Conservation (phyloP, 352 stramenopile genomes). For the Phytopythium mirpurense region DNA sequence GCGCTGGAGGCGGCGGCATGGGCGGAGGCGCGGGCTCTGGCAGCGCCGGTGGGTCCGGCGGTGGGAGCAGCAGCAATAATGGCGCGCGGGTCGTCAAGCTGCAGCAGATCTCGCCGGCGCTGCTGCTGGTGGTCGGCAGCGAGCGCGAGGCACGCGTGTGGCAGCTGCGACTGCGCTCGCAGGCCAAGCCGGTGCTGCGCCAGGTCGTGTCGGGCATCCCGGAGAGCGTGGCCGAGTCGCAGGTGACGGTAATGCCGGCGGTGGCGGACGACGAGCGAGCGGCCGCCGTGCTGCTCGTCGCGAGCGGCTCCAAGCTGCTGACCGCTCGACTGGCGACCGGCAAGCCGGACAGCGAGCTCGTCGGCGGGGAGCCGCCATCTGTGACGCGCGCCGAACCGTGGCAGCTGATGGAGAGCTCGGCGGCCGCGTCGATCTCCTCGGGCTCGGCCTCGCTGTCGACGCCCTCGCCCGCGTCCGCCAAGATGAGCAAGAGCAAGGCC, state of each 20-base stretch:
- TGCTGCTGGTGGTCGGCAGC: slow-evolving; percentile 50
- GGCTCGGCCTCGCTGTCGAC: not conserved
- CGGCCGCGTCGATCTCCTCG: slow-evolving; percentile 17
- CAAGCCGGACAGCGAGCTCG: slow-evolving; percentile 8
- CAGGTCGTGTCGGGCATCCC: slow-evolving; percentile 54
- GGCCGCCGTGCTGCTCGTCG: slow-evolving; percentile 39
- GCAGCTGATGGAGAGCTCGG: slow-evolving; percentile 36
- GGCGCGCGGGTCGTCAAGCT: slow-evolving; percentile 37
- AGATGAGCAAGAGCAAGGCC: slow-evolving; percentile 43
- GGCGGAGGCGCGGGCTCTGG: not conserved
- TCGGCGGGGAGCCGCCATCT: slow-evolving; percentile 7
- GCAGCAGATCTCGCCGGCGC: slow-evolving; percentile 45
- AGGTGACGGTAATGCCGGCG: slow-evolving; percentile 49
- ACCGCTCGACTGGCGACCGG: slow-evolving; percentile 35
- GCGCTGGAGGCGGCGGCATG: not conserved
- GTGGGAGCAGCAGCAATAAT: not conserved
- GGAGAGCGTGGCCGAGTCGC: slow-evolving; percentile 35
- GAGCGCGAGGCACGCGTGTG: slow-evolving; percentile 71
- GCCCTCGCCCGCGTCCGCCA: slow-evolving; percentile 8
- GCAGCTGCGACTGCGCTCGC: slow-evolving; percentile 31
- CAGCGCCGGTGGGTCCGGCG: not conserved
- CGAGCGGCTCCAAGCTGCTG: slow-evolving; percentile 30
- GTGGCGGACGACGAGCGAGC: slow-evolving; percentile 13
- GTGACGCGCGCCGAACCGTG: slow-evolving; percentile 38
- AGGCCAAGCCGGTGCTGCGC: slow-evolving; percentile 24